Evolutionary conservation across 202 grass and related monocot genomes (phyloP).

Genomic region (Cymbopogon flexuosus): DNA sequence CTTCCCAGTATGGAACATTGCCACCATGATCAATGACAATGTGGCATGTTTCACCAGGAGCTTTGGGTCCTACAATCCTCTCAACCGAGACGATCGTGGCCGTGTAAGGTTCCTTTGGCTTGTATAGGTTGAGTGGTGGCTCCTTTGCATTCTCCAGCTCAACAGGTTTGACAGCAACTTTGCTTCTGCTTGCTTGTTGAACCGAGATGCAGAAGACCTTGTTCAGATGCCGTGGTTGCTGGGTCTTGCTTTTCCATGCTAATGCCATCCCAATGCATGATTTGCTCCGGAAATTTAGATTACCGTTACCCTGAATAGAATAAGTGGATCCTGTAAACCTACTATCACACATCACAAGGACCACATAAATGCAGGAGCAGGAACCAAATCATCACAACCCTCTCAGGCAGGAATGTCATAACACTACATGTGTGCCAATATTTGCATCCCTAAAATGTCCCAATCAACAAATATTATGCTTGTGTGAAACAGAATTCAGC

Average conservation of each 20-base stretch:
- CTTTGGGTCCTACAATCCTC: slow-evolving; percentile 75
- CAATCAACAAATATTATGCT: no score
- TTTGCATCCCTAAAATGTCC: neutral
- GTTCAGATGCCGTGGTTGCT: slow-evolving; percentile 30
- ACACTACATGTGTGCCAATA: neutral
- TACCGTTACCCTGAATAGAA: slow-evolving; percentile 47
- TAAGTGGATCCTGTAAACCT: neutral
- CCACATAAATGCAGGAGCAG: neutral
- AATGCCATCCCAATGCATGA: slow-evolving; percentile 32
- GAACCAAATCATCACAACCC: no score
- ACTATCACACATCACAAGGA: neutral
- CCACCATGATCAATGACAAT: slow-evolving; percentile 86
- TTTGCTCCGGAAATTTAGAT: slow-evolving; percentile 41
- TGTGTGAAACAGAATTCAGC: neutral
- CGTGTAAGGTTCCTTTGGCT: slow-evolving; percentile 70
- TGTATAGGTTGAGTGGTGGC: slow-evolving; percentile 74
- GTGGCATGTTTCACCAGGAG: slow-evolving; percentile 89
- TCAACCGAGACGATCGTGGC: slow-evolving; percentile 73
- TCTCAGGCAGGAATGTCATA: neutral
- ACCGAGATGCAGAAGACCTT: slow-evolving; percentile 59
- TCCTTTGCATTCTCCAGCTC: slow-evolving; percentile 66
- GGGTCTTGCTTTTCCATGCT: slow-evolving; percentile 38
- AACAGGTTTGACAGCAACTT: slow-evolving; percentile 57
- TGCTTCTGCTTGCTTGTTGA: slow-evolving; percentile 58
- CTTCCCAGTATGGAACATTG: slow-evolving; percentile 93